Percentiles rank a stretch among this genome's conserved stretches.
Conservation (phyloP, 1,139 yeast genomes). For the Citeromyces hawaiiensis region DNA sequence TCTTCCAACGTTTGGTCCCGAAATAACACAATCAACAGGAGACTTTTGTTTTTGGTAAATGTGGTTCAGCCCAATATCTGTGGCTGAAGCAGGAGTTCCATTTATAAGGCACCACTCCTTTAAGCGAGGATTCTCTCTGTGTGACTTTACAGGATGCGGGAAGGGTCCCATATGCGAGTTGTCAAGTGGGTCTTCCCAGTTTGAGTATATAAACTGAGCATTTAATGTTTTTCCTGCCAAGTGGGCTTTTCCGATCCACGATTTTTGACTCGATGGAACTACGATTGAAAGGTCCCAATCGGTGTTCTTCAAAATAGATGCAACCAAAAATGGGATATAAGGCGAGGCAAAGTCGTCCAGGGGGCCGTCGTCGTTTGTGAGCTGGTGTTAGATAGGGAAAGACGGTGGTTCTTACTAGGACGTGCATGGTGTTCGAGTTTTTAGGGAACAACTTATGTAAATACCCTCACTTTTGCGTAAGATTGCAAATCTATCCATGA, state of each 20-base stretch:
- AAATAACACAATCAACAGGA: slow-evolving; percentile 72
- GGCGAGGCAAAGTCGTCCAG: slow-evolving; percentile 74
- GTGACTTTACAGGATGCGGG: slow-evolving; percentile 23
- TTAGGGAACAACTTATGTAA: background rate
- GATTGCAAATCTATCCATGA: too few species aligned
- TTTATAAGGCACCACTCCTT: slow-evolving; percentile 79
- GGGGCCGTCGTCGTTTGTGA: slow-evolving; percentile 96
- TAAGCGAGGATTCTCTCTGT: slow-evolving; percentile 8
- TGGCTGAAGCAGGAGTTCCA: slow-evolving; percentile 94
- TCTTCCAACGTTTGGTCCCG: slow-evolving; percentile 94
- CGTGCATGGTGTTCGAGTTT: slow-evolving; percentile 7
- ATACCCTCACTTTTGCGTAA: too few species aligned
- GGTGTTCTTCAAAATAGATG: slow-evolving; percentile 48
- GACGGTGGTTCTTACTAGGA: slow-evolving; percentile 5
- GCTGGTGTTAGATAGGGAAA: background rate
- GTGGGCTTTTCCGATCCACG: slow-evolving; percentile 98
- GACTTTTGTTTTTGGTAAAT: slow-evolving; percentile 34
- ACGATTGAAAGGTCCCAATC: slow-evolving; percentile 82
- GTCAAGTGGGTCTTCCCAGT: slow-evolving; percentile 22
- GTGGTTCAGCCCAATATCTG: slow-evolving; percentile 82
- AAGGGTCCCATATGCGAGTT: slow-evolving; percentile 64
- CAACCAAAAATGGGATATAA: slow-evolving; percentile 69
- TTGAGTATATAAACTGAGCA: slow-evolving; percentile 53
- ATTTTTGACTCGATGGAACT: slow-evolving; percentile 69
- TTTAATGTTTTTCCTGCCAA: slow-evolving; percentile 72